Percentiles rank a stretch among this genome's conserved stretches.
Evolutionary conservation across 1,139 yeast species (phyloP).

Genomic region (Debaryomyces psychrophilus): DNA sequence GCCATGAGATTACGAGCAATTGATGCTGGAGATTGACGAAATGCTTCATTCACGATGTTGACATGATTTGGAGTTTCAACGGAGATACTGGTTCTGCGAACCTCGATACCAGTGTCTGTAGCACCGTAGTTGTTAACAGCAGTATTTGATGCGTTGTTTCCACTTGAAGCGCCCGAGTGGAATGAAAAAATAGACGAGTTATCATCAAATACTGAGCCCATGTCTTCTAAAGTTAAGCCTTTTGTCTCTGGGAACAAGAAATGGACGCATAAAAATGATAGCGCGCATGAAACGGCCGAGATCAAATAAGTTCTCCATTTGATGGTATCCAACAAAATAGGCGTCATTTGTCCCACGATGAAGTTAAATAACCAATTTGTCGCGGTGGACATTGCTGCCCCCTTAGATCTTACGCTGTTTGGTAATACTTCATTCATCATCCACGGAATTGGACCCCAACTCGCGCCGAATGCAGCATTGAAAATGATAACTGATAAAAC

Average conservation of each 20-base stretch:
- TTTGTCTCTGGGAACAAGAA: conserved; percentile 57
- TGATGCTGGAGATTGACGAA: conserved; percentile 40
- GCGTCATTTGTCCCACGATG: conserved; percentile 89
- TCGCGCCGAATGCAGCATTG: conserved; percentile 84
- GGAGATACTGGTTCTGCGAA: conserved; percentile 25
- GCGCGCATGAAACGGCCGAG: conserved; percentile 75
- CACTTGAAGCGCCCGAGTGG: conserved; percentile 35
- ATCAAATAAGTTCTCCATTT: conserved; percentile 81
- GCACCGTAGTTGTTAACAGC: conserved; percentile 26
- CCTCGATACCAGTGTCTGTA: conserved; percentile 13
- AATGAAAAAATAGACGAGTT: conserved; percentile 47
- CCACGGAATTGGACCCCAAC: conserved; percentile 98
- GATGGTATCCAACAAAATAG: conserved; percentile 75
- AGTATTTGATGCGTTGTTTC: conserved; percentile 8
- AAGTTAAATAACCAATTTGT: conserved; percentile 95
- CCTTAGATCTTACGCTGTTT: conserved; percentile 83
- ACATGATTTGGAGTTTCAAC: conserved; percentile 16
- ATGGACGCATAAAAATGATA: conserved; percentile 62
- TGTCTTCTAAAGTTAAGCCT: conserved; percentile 56
- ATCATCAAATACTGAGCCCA: conserved; percentile 56
- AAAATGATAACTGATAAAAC: conserved; percentile 75
- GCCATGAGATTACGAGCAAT: conserved; percentile 42
- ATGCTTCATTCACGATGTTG: conserved; percentile 21
- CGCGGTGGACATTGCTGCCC: conserved; percentile 89
- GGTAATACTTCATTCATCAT: conserved; percentile 90